Evolutionary conservation across 352 stramenopile species (phyloP), one percentile per base, ranked within the genome.

Genomic region (Pythium rhizo-oryzae): DNA sequence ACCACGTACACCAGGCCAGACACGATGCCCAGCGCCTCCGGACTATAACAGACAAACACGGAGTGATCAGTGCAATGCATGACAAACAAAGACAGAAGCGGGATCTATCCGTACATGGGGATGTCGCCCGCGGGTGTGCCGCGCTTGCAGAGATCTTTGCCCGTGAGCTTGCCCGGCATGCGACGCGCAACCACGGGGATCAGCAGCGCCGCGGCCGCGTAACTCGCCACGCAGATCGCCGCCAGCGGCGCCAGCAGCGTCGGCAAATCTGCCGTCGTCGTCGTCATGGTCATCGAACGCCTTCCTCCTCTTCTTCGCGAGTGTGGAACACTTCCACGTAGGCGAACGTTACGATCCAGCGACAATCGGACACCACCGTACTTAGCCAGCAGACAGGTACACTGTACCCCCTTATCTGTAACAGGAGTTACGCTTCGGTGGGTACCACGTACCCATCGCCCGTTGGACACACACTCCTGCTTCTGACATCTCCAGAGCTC

Each of bases 121-220:
- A 94, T 93, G 65, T 97, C 90, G 57, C 88, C 89, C 1, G 80
- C 84, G 8, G 84, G 81, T 2, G 88, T 97, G 50, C 92, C 92
- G 61, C 92, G 91, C 70, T 98, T 98, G 79, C 93, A 97, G 35
- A 98, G 81, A 81, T 98, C 92, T 73, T 97, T 97, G 59, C 93
- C 93, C 55, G 85, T 91, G 25, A 98, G 80, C 61, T 95, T 96
- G 25, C 80, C 78, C 0, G 92, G 84, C 72, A 97, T 87, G 30
- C 73, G 75, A 12, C 74, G 82, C 13, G 78, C 76, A 21, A 90
- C 62, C 8, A 82, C 24, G 18, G 83, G 84, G 59, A 96, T 93
- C 12, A 94, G 64, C 30, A 91, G 53, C 30, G 71, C 77, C 25
- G 91, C 80, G n/a, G 77, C 76, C 4, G 59, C 73, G 63, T 92